Base-by-base conservation (phyloP, 352 stramenopile genomes). In the Globisporangium canariense region DNA sequence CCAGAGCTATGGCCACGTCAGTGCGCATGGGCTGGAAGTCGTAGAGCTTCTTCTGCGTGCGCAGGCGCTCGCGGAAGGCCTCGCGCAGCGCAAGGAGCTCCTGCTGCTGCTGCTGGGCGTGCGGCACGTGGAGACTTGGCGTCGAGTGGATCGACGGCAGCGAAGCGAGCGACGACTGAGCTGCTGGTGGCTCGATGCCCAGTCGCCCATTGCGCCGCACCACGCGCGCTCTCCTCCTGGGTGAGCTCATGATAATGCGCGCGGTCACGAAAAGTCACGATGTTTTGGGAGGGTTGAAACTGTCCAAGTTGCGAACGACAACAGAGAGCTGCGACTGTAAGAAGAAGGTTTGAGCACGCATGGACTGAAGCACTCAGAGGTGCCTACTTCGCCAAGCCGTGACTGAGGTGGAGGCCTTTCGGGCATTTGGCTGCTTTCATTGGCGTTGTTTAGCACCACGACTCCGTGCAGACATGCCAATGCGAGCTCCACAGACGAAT, bases 151-250 rank as follows among this genome's bases (percentile, higher is more conserved):
- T 56, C 3, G 67, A 67, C 18, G 70, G 70, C 13, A 76, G 60
- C 20, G 45, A n/a, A 2, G 54, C 34, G 20, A 28, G 25, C 25
- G 53, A 20, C 1, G 60, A 14, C 36, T 41, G 18, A n/a, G 43
- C n/a, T 6, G 45, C 18, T 3, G 58, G 47, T 1, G 40, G 25
- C 1, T 68, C 60, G 20, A 74, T 55, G 16, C 68, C 64, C 18
- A 76, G 62, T 0, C 69, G 66, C 22, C 68, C 62, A 58, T 71
- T 74, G 49, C 58, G 58, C 28, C 51, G 40, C 60, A 66, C 60
- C 14, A 43, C 60, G 38, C 32, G 51, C 30, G 51, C 20, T 25
- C 59, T 60, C 36, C 57, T 20, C 4, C 45, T 65, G 18, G 49
- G 22, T 2, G 60, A 51, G 51, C 40, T 52, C 60, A 56, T 59